Percentiles rank a stretch among this genome's conserved stretches.
phyloP scores from a whole-genome alignment of 129 eudicot genomes.

The Centaurea solstitialis region DNA sequence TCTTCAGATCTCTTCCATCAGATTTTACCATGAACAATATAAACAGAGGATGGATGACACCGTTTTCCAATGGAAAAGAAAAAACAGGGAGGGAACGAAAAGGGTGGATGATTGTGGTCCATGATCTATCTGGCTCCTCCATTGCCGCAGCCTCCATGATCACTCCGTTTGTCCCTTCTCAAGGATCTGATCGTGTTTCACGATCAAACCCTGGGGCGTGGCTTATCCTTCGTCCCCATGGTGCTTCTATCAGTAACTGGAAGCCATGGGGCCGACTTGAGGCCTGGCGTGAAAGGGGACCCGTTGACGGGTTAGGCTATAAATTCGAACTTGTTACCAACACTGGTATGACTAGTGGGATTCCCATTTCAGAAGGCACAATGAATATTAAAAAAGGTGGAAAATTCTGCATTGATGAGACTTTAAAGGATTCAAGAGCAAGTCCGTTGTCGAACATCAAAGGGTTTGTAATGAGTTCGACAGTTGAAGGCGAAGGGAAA shows the following conservation, averaged over 20 bases:
- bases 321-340: constrained; percentile 75
- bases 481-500: constrained; percentile 84
- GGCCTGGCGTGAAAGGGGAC: constrained; percentile 95
- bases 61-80: constrained; percentile 51
- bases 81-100: constrained; percentile 67
- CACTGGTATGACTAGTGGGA: constrained; percentile 57
- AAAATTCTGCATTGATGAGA: constrained; percentile 62
- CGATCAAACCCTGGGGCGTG: constrained; percentile 97
- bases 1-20: constrained; percentile 78
- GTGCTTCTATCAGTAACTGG: constrained; percentile 68
- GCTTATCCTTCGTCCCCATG: constrained; percentile 92
- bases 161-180: constrained; percentile 94
- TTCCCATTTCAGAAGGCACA: constrained; percentile 81
- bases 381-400: constrained; percentile 84
- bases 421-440: constrained; percentile 38
- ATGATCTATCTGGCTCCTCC: constrained; percentile 89
- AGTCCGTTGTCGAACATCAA: constrained; percentile 45
- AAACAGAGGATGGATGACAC: constrained; percentile 67
- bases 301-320: constrained; percentile 75
- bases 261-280: constrained; percentile 98
- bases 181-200: constrained; percentile 79
- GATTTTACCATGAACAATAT: constrained; percentile 55
- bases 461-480: constrained; percentile 91
- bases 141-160: constrained; percentile 96
- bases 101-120: constrained; percentile 89